A percentile compares a stretch with the other conserved stretches of the same genome.
These are phyloP conservation scores for Auricularia heimuer DNA, from an alignment of 768 basidiomycete genomes.

Conservation along the genomic window DNA sequence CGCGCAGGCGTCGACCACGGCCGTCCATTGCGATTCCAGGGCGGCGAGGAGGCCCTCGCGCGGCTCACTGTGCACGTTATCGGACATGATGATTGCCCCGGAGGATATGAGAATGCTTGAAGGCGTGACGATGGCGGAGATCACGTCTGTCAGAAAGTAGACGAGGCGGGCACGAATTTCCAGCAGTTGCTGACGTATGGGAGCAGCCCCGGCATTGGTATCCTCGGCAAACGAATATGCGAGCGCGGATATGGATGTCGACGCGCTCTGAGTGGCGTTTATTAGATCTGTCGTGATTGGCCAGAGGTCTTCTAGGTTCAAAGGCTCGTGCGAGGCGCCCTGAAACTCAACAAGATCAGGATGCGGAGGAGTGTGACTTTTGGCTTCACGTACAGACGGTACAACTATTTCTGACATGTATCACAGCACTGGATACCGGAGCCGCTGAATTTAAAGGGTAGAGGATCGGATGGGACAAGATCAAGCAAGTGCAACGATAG, in stretches of 20 bases:
- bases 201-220: background rate
- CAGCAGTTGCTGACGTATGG: background rate
- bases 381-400: no score
- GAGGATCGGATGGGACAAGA: no score
- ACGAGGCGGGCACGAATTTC: background rate
- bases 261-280: background rate
- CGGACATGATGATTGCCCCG: background rate
- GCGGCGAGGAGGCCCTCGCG: no score
- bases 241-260: background rate
- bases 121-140: background rate
- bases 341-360: no score
- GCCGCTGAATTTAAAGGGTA: no score
- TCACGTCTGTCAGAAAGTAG: background rate
- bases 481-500: no score
- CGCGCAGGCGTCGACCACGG: background rate
- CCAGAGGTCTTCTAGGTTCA: background rate
- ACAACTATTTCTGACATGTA: no score
- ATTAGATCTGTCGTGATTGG: background rate
- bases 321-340: background rate
- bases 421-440: no score
- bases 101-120: background rate
- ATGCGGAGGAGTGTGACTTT: no score
- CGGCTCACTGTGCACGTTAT: background rate
- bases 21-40: no score
- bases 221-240: background rate